Evolutionary conservation across 768 basidiomycete species (phyloP).

Genomic region (Serendipita vermifera): DNA sequence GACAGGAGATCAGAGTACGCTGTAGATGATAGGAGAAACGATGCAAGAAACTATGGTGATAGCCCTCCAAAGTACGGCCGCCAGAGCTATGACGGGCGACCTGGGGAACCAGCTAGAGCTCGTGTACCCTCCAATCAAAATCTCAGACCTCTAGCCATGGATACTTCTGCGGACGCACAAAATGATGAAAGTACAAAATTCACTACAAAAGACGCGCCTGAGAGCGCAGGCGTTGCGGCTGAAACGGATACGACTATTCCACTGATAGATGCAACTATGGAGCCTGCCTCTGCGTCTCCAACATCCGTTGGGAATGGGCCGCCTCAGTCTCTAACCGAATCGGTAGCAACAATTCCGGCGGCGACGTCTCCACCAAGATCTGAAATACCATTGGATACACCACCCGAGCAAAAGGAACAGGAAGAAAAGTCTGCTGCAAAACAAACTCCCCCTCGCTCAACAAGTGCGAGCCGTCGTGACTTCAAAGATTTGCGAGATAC

Average conservation of each 20-base stretch:
- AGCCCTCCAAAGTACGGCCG: not conserved
- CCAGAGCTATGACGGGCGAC: not conserved
- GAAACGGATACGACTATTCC: not conserved
- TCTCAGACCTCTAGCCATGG: too few species aligned
- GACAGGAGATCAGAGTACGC: not conserved
- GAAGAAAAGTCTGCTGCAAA: not conserved
- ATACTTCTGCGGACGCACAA: too few species aligned
- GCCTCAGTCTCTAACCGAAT: constrained; percentile 3
- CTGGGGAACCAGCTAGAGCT: not conserved
- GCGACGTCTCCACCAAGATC: not conserved
- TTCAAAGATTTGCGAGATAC: too few species aligned
- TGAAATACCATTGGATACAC: not conserved
- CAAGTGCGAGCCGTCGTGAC: too few species aligned
- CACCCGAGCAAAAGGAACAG: not conserved
- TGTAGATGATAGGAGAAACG: not conserved
- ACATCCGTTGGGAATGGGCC: not conserved
- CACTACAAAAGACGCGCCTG: too few species aligned
- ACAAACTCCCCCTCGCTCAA: not conserved
- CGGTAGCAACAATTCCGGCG: not conserved
- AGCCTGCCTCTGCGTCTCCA: not conserved
- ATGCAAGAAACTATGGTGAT: not conserved
- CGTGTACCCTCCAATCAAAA: not conserved
- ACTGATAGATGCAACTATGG: too few species aligned
- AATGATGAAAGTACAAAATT: too few species aligned
- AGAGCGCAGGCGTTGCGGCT: not conserved